Conservation (phyloP, 129 eudicot genomes). For the Artemisia argyi region DNA sequence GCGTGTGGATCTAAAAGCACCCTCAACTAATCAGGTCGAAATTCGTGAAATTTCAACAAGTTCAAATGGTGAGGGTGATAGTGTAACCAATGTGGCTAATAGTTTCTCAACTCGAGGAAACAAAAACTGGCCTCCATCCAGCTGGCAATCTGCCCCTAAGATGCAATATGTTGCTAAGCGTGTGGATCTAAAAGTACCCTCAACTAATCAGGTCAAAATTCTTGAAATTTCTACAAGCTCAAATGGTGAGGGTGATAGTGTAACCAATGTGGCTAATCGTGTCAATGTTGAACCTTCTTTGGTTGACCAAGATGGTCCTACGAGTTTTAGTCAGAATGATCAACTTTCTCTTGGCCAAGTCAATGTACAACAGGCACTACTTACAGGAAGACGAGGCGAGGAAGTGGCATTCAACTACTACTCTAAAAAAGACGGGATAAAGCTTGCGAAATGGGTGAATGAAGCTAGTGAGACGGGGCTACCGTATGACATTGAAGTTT, state of each 20-base stretch:
- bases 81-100: too few relatives aligned
- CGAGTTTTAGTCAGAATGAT: slow-evolving; percentile 30
- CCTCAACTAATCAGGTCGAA: too few relatives aligned
- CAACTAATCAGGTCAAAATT: too few relatives aligned
- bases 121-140: too few relatives aligned
- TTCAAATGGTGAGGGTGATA: too few relatives aligned
- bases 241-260: slow-evolving; percentile 12
- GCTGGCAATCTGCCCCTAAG: too few relatives aligned
- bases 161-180: too few relatives aligned
- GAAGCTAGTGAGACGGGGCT: slow-evolving; percentile 68
- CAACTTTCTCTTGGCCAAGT: slow-evolving; percentile 31
- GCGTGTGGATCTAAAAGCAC: too few relatives aligned
- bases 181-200: too few relatives aligned
- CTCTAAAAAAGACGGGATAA: slow-evolving; percentile 30
- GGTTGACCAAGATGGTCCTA: slow-evolving; percentile 31
- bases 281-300: slow-evolving; percentile 12
- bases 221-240: too few relatives aligned
- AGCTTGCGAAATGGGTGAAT: slow-evolving; percentile 74
- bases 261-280: slow-evolving; percentile 8
- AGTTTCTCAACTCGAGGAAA: too few relatives aligned
- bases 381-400: slow-evolving; percentile 82
- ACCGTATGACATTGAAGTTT: slow-evolving; percentile 71
- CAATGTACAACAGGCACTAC: slow-evolving; percentile 42
- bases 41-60: too few relatives aligned
- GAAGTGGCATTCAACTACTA: slow-evolving; percentile 59